A percentile compares a stretch with the other conserved stretches of the same genome.
These are phyloP conservation scores for Xylaria sp. DNA, from an alignment of 2,329 filamentous ascomycete species.

Conservation along the genomic window DNA sequence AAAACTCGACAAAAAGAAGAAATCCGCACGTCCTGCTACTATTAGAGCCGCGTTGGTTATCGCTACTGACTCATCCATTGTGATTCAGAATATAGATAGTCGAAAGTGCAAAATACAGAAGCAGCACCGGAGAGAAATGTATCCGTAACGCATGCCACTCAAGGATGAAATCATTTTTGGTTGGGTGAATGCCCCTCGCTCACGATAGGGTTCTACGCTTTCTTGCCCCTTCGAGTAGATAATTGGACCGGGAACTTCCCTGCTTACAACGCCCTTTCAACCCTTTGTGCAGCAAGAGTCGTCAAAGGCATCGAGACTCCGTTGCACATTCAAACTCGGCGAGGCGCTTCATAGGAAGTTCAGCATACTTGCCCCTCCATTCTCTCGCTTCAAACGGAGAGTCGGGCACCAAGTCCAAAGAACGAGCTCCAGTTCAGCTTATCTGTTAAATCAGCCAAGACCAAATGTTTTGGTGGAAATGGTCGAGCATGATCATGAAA, in stretches of 20 bases:
- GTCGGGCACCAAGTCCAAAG: background rate
- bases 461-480: conserved; percentile 1
- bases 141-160: conserved; percentile 7
- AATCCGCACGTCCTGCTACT: conserved; percentile 1
- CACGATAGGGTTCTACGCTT: conserved; percentile 4
- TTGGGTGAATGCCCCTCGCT: conserved; percentile 6
- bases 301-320: conserved; percentile 1
- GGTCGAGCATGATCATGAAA: conserved; percentile 12
- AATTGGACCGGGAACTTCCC: background rate
- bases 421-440: background rate
- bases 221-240: conserved; percentile 3
- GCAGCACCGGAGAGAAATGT: conserved; percentile 11
- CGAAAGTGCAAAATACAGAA: conserved; percentile 23
- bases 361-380: conserved; percentile 5
- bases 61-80: conserved; percentile 18
- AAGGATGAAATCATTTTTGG: conserved; percentile 6
- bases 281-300: background rate
- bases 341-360: conserved; percentile 8
- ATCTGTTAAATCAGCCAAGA: background rate
- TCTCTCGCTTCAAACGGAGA: conserved; percentile 1
- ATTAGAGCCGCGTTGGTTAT: conserved; percentile 2
- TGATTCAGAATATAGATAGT: conserved; percentile 26
- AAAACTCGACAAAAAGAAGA: background rate
- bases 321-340: conserved; percentile 3
- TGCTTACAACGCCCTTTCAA: background rate